Evolutionary conservation across 1,139 yeast genomes (phyloP).

Genomic region (Kazachstania sp.): DNA sequence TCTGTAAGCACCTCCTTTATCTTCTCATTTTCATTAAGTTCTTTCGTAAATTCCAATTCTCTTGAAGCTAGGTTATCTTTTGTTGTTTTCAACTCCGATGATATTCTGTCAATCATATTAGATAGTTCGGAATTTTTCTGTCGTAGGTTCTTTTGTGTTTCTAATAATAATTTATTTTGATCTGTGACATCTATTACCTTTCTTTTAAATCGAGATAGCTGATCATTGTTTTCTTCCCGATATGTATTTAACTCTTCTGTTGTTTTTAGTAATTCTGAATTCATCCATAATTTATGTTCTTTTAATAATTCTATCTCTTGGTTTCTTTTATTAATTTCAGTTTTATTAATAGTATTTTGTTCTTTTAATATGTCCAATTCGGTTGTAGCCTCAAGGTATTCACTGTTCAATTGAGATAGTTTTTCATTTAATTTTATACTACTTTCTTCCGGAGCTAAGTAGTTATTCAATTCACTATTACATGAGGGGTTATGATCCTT

Average conservation of each 20-base stretch:
- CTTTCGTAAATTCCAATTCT: constrained; percentile 52
- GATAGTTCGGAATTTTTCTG: constrained; percentile 13
- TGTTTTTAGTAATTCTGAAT: neutral
- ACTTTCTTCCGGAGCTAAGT: neutral
- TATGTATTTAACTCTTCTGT: neutral
- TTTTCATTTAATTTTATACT: neutral
- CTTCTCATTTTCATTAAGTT: constrained; percentile 57
- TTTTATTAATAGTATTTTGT: neutral
- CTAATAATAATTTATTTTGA: neutral
- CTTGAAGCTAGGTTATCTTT: constrained; percentile 41
- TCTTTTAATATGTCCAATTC: neutral
- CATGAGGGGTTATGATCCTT: no score
- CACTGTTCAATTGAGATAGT: neutral
- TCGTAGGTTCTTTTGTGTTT: neutral
- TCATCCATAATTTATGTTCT: constrained; percentile 1
- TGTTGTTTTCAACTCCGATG: constrained; percentile 39
- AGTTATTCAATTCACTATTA: no score
- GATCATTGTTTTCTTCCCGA: neutral
- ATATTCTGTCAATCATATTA: constrained; percentile 13
- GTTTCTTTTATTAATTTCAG: neutral
- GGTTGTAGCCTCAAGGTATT: neutral
- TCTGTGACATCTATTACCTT: neutral
- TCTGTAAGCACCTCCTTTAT: constrained; percentile 52
- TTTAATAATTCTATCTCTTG: neutral
- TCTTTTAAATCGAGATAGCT: neutral